Conservation (phyloP, 2,329 filamentous ascomycete genomes). For the Emergomyces pasteurianus region DNA sequence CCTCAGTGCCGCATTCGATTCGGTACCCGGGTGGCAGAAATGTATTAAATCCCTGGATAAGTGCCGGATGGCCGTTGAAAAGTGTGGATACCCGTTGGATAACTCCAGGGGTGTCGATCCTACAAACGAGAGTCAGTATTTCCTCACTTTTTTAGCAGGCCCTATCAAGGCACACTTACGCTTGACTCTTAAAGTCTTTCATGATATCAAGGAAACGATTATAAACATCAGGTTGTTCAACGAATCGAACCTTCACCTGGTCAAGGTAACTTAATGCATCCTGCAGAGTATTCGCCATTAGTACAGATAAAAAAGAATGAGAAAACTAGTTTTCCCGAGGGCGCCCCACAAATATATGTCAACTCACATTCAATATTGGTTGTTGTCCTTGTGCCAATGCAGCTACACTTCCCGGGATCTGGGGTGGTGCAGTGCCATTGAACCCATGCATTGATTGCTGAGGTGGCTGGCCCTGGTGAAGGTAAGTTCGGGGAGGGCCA, state of each 20-base stretch:
- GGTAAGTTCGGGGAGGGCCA: constrained; percentile 41
- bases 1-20: constrained; percentile 88
- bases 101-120: constrained; percentile 92
- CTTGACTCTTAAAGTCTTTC: constrained; percentile 99
- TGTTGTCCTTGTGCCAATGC: constrained; percentile 66
- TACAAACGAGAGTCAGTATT: constrained; percentile 18
- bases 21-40: constrained; percentile 92
- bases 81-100: constrained; percentile 93
- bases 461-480: constrained; percentile 49
- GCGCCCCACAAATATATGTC: not conserved
- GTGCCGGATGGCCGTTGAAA: constrained; percentile 86
- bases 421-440: constrained; percentile 29
- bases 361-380: constrained; percentile 59
- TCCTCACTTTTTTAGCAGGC: not conserved
- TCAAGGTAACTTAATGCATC: constrained; percentile 91
- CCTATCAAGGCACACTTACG: constrained; percentile 43
- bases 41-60: constrained; percentile 97
- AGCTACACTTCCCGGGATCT: constrained; percentile 40
- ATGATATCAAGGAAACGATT: constrained; percentile 96
- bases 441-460: constrained; percentile 43
- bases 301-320: not conserved
- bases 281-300: constrained; percentile 37
- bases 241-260: constrained; percentile 96
- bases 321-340: not conserved
- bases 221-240: constrained; percentile 93